Evolutionary conservation across 2,329 filamentous ascomycete genomes (phyloP).

Genomic region (Paracoccidioides brasiliensis): DNA sequence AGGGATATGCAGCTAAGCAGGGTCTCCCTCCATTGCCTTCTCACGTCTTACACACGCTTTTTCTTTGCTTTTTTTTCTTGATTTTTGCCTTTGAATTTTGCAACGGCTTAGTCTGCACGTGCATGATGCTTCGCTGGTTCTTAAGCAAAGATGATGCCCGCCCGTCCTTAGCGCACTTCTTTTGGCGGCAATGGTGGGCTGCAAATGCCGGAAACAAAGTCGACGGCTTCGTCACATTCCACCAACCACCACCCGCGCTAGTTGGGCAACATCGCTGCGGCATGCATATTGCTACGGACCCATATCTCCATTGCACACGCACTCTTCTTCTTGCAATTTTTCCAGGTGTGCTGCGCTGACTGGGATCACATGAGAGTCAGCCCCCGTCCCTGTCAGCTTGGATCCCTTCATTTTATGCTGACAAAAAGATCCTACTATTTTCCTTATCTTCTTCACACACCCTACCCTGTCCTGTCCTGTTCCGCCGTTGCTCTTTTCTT

Average conservation of each 20-base stretch:
- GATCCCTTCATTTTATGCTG: neutral
- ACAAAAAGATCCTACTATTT: neutral
- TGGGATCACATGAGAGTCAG: neutral
- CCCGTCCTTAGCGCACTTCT: neutral
- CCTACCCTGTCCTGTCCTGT: neutral
- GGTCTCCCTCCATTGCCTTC: neutral
- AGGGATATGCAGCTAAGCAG: neutral
- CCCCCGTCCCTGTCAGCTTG: neutral
- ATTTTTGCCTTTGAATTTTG: neutral
- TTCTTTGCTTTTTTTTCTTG: neutral
- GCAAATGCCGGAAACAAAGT: neutral
- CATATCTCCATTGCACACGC: neutral
- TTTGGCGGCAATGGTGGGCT: slow-evolving; percentile 1
- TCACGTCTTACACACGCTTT: neutral
- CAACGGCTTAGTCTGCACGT: neutral
- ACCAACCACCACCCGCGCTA: neutral
- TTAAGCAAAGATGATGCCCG: neutral
- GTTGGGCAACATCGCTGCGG: neutral
- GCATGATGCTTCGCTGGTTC: neutral
- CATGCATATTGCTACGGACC: neutral
- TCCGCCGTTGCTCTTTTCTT: neutral
- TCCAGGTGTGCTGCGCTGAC: neutral
- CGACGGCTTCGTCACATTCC: neutral
- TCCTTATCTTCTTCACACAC: neutral
- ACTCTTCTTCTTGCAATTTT: neutral